Conservation (phyloP, 192 early-diverging fungal species). For the Backusella macrospora region DNA sequence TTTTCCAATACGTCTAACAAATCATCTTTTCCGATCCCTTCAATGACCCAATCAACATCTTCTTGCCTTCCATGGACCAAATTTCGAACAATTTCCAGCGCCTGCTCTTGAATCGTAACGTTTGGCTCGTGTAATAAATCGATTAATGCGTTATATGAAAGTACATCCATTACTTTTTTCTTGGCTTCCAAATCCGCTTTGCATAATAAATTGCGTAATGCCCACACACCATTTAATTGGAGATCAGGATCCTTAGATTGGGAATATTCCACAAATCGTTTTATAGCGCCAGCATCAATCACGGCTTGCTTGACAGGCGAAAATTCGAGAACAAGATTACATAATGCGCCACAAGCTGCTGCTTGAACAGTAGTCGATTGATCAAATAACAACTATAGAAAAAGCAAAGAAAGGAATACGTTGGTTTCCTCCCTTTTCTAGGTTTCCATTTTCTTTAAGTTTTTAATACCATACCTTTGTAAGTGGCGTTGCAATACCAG, state of each 20-base stretch:
- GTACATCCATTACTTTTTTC: slow-evolving; percentile 62
- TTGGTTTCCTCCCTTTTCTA: neutral
- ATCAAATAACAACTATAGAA: slow-evolving; percentile 59
- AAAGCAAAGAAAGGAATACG: neutral
- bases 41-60: slow-evolving; percentile 53
- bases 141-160: slow-evolving; percentile 64
- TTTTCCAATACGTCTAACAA: slow-evolving; percentile 67
- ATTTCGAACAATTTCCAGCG: slow-evolving; percentile 75
- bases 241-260: slow-evolving; percentile 51
- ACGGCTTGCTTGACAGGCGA: slow-evolving; percentile 77
- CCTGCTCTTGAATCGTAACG: slow-evolving; percentile 72
- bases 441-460: neutral
- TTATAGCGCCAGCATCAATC: slow-evolving; percentile 74
- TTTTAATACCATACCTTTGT: slow-evolving; percentile 50
- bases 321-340: slow-evolving; percentile 87
- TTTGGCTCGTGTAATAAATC: slow-evolving; percentile 67
- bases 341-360: slow-evolving; percentile 75
- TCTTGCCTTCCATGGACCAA: slow-evolving; percentile 57
- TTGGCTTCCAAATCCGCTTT: slow-evolving; percentile 69
- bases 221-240: slow-evolving; percentile 79
- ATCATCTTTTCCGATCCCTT: slow-evolving; percentile 64
- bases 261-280: slow-evolving; percentile 64
- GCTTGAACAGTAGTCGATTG: slow-evolving; percentile 61
- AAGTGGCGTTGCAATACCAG: slow-evolving; percentile 68
- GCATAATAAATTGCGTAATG: slow-evolving; percentile 79